Conservation (phyloP, 2,329 filamentous ascomycete genomes). For the Claviceps lovelessii region DNA sequence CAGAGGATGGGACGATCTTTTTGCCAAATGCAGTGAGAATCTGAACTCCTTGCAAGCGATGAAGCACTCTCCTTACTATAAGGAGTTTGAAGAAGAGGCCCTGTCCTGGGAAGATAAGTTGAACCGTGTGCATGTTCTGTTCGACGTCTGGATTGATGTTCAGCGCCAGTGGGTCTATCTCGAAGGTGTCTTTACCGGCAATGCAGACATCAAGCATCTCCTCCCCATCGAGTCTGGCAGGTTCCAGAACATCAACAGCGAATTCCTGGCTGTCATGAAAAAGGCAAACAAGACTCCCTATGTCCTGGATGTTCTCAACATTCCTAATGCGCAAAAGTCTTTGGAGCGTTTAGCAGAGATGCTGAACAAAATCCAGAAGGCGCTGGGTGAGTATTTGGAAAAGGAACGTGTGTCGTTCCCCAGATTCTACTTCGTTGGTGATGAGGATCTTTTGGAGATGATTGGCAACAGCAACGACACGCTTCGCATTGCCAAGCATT, state of each 20-base stretch:
- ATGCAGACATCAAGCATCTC: slow-evolving; percentile 96
- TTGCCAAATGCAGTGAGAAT: slow-evolving; percentile 96
- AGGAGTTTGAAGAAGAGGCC: slow-evolving; percentile 96
- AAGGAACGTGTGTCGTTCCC: slow-evolving; percentile 96
- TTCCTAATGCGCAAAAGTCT: slow-evolving; percentile 89
- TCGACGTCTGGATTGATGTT: slow-evolving; percentile 99
- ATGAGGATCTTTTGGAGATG: slow-evolving; percentile 95
- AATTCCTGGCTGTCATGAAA: slow-evolving; percentile 98
- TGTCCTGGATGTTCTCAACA: slow-evolving; percentile 89
- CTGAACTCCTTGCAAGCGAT: slow-evolving; percentile 95
- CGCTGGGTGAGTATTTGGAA: slow-evolving; percentile 93
- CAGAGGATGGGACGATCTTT: slow-evolving; percentile 93
- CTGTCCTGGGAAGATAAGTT: slow-evolving; percentile 95
- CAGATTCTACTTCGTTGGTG: slow-evolving; percentile 97
- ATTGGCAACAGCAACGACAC: slow-evolving; percentile 99
- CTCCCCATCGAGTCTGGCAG: slow-evolving; percentile 90
- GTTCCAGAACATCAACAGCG: slow-evolving; percentile 98
- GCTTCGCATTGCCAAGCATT: slow-evolving; percentile 89
- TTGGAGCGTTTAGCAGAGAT: slow-evolving; percentile 91
- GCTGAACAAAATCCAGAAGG: slow-evolving; percentile 98
- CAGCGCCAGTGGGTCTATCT: slow-evolving; percentile 99
- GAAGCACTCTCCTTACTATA: slow-evolving; percentile 98
- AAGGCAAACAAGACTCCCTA: slow-evolving; percentile 96
- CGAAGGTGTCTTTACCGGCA: slow-evolving; percentile 96
- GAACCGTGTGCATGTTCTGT: slow-evolving; percentile 90